A percentile compares a stretch with the other conserved stretches of the same genome.
Conservation (phyloP, 305 asterid genomes). For the Fraxinus paxiana region DNA sequence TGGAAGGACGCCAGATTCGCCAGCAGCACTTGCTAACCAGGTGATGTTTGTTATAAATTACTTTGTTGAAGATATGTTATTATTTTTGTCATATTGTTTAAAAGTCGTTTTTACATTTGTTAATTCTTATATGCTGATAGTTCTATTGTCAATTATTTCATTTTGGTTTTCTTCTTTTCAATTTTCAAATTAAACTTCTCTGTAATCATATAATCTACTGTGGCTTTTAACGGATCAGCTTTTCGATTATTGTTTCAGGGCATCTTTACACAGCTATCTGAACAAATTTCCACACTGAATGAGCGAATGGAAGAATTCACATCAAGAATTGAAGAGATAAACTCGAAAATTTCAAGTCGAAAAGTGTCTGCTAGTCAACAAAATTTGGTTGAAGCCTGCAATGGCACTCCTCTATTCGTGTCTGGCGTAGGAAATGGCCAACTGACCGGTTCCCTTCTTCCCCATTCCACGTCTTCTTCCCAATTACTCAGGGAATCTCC, state of each 20-base stretch:
- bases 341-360: slow-evolving; percentile 50
- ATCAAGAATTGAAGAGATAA: slow-evolving; percentile 78
- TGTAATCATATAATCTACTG: not conserved
- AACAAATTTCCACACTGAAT: slow-evolving; percentile 79
- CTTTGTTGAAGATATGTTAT: not conserved
- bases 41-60: slow-evolving; percentile 28
- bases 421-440: slow-evolving; percentile 68
- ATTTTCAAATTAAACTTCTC: slow-evolving; percentile 8
- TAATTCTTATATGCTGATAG: not conserved
- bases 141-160: not conserved
- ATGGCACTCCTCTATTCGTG: slow-evolving; percentile 53
- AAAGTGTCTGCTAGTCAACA: slow-evolving; percentile 69
- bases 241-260: slow-evolving; percentile 55
- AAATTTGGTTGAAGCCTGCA: slow-evolving; percentile 74
- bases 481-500: slow-evolving; percentile 75
- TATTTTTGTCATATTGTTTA: not conserved
- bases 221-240: slow-evolving; percentile 14
- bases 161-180: not conserved
- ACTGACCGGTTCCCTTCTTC: slow-evolving; percentile 53
- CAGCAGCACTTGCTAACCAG: slow-evolving; percentile 74
- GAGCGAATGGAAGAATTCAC: slow-evolving; percentile 98
- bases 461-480: slow-evolving; percentile 67
- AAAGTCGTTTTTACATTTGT: not conserved
- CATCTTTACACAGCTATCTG: slow-evolving; percentile 71
- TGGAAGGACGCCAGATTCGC: slow-evolving; percentile 86